phyloP scores from a whole-genome alignment of 768 basidiomycete species.

The Neoboletus subvelutipes region DNA sequence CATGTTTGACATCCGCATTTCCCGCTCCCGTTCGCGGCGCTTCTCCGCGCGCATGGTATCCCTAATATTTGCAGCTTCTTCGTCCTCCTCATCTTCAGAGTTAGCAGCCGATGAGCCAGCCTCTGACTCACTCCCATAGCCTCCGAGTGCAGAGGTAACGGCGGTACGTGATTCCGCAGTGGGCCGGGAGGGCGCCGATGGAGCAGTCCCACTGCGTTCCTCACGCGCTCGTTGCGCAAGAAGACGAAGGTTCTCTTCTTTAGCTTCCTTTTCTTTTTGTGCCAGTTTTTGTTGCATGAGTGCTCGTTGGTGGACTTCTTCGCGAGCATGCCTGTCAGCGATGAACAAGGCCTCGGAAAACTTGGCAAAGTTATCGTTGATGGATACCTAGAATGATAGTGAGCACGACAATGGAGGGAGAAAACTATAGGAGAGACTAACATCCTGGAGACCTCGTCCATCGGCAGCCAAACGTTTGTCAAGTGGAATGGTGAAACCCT shows the following conservation, averaged over 20 bases:
- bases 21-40: conserved; percentile 89
- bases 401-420: not conserved
- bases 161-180: conserved; percentile 66
- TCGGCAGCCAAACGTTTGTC: conserved; percentile 98
- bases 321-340: conserved; percentile 95
- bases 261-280: conserved; percentile 93
- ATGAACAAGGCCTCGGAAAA: conserved; percentile 96
- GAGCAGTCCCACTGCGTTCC: conserved; percentile 78
- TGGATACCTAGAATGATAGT: conserved; percentile 67
- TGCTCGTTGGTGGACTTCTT: conserved; percentile 94
- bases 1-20: conserved; percentile 99
- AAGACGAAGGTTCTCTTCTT: conserved; percentile 93
- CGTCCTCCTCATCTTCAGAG: conserved; percentile 62
- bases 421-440: conserved; percentile 40
- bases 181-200: conserved; percentile 58
- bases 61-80: conserved; percentile 81
- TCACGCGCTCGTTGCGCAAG: conserved; percentile 95
- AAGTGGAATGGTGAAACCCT: conserved; percentile 98
- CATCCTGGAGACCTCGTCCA: conserved; percentile 97
- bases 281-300: conserved; percentile 99
- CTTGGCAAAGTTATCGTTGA: conserved; percentile 99
- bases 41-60: conserved; percentile 92
- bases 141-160: conserved; percentile 74
- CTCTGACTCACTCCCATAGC: conserved; percentile 81
- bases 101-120: conserved; percentile 47